phyloP scores from a whole-genome alignment of 768 basidiomycete genomes.

The Pisolithus microcarpus region DNA sequence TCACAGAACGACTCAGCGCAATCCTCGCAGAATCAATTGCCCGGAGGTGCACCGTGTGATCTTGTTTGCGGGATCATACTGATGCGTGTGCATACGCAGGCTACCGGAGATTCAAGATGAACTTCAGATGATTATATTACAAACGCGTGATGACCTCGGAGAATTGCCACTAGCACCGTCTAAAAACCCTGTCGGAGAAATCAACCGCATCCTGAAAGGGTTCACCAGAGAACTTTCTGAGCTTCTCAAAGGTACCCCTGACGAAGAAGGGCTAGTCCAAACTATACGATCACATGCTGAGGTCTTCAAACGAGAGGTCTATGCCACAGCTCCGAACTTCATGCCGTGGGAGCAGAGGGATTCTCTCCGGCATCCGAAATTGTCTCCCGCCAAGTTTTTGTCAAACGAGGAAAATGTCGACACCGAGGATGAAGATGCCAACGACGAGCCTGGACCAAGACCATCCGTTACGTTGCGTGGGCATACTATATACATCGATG shows the following conservation, averaged over 20 bases:
- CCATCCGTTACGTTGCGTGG: slow-evolving; percentile 1
- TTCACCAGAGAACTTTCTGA: slow-evolving; percentile 41
- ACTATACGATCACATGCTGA: slow-evolving; percentile 43
- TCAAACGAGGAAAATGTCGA: slow-evolving; percentile 32
- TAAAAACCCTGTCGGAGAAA: slow-evolving; percentile 48
- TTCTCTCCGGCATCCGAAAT: not conserved
- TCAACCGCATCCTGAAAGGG: slow-evolving; percentile 38
- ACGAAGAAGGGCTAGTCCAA: slow-evolving; percentile 48
- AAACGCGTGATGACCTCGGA: slow-evolving; percentile 28
- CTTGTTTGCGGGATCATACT: not conserved
- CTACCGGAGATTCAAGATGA: slow-evolving; percentile 59
- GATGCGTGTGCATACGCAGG: slow-evolving; percentile 26
- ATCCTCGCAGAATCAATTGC: slow-evolving; percentile 59
- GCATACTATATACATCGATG: slow-evolving; percentile 40
- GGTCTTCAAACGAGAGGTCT: slow-evolving; percentile 41
- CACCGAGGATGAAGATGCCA: not conserved
- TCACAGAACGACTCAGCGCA: slow-evolving; percentile 50
- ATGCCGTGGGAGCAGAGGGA: slow-evolving; percentile 35
- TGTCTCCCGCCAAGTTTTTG: slow-evolving; percentile 26
- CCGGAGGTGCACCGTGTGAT: slow-evolving; percentile 39
- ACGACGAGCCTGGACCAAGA: not conserved
- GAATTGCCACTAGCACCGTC: slow-evolving; percentile 48
- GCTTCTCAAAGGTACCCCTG: slow-evolving; percentile 48
- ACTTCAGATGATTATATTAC: slow-evolving; percentile 37
- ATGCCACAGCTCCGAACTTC: slow-evolving; percentile 51